Base-by-base conservation (phyloP, 73 alveolate genomes). In the Paramecium sonneborni region DNA sequence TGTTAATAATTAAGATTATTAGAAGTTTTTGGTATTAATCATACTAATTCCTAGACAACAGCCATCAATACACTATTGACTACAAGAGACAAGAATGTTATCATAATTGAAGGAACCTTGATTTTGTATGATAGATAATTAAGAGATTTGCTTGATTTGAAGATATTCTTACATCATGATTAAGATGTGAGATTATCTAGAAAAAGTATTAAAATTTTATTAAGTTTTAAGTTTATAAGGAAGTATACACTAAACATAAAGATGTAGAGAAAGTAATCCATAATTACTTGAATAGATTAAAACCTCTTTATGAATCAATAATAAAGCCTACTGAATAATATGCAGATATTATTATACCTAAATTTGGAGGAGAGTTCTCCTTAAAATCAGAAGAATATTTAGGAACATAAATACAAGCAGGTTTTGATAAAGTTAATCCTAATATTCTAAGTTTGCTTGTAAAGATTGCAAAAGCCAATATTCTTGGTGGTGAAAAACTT, bases 111-210 rank as follows among this genome's bases (percentile, higher is more conserved):
- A 93, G 99, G 99, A n/a, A 96, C 96, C 86, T 93, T 97, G 52
- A 93, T 96, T 12, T 96, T 96, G 76, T 92, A 88, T 52, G 93
- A 96, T 85, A 76, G 68, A 58, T 62, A 93, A 55, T 85, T 97
- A 6, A 92, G 95, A 94, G 97, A 96, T 57, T 37, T 85, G 93
- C 90, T 95, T 15, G 97, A 97, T 92, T 87, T 97, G 57, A 97
- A 95, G 82, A 93, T 97, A 72, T 97, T 94, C 92, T 89, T 96
- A 89, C 99, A 96, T 79, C 93, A 97, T 62, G 99, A 96, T 93
- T 96, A 96, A 93, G 99, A 97, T 94, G 97, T 97, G 48, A 91
- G 99, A 92, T 97, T 97, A 62, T 92, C 98, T 5, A 93, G 99
- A 92, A 96, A 98, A 93, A 44, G 90, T 79, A 79, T 43, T 43